phyloP scores from a whole-genome alignment of 345 rosid species.

The Reutealis trisperma region DNA sequence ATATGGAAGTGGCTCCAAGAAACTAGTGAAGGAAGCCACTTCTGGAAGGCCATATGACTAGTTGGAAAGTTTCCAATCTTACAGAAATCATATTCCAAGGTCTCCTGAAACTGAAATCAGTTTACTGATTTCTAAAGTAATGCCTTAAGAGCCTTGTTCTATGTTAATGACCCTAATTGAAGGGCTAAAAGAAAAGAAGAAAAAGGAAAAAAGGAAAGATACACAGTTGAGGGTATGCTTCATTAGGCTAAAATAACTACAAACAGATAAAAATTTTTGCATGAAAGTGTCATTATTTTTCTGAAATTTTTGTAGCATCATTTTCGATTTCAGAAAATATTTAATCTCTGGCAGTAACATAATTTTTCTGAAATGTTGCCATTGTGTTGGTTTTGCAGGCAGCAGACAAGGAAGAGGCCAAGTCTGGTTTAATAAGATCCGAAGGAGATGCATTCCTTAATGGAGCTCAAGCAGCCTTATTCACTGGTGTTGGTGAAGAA shows the following conservation, averaged over 20 bases:
- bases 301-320: not conserved
- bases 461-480: slow-evolving; percentile 53
- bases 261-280: not conserved
- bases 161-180: not conserved
- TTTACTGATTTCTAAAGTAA: not conserved
- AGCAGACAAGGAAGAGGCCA: slow-evolving; percentile 52
- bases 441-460: slow-evolving; percentile 61
- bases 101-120: not conserved
- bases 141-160: not conserved
- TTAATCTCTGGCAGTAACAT: slow-evolving; percentile 4
- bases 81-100: not conserved
- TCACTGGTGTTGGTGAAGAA: slow-evolving; percentile 39
- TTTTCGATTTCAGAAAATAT: no score
- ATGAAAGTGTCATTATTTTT: not conserved
- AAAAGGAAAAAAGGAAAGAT: not conserved
- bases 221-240: not conserved
- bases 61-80: not conserved
- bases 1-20: not conserved
- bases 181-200: not conserved
- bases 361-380: slow-evolving; percentile 9
- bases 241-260: not conserved
- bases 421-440: slow-evolving; percentile 57
- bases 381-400: slow-evolving; percentile 42
- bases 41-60: not conserved
- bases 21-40: not conserved